These are phyloP conservation scores for Eucalyptus fibrosa DNA, from an alignment of 345 rosid genomes.

Conservation along the genomic window DNA sequence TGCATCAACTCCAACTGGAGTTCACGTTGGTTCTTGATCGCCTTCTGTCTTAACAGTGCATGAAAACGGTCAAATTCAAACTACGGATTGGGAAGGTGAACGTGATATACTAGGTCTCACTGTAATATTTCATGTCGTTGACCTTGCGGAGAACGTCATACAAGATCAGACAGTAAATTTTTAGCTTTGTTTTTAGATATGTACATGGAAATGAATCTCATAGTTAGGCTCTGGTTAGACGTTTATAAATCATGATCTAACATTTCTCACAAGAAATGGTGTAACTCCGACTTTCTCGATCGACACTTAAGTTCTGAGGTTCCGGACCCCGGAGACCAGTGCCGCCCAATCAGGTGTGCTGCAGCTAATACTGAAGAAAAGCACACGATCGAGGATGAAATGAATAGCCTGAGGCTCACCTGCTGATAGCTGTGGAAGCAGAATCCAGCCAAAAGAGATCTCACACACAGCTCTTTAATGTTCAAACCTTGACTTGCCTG, in stretches of 20 bases:
- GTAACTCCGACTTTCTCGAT: background rate
- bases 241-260: background rate
- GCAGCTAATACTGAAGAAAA: background rate
- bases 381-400: background rate
- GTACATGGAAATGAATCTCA: background rate
- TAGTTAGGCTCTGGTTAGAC: background rate
- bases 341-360: background rate
- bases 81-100: background rate
- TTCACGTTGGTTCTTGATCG: background rate
- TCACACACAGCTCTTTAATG: conserved; percentile 34
- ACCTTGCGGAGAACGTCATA: background rate
- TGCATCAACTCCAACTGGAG: background rate
- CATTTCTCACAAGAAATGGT: background rate
- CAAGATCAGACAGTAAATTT: background rate
- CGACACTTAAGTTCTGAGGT: background rate
- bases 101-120: background rate
- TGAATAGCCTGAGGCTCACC: conserved; percentile 12
- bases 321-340: background rate
- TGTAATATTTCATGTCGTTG: background rate
- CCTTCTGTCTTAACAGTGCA: background rate
- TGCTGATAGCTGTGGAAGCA: conserved; percentile 81
- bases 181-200: background rate
- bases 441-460: conserved; percentile 57
- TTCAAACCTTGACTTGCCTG: conserved; percentile 60
- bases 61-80: background rate